A percentile compares a stretch with the other conserved stretches of the same genome.
phyloP scores from a whole-genome alignment of 164 flowering plant species.

The Vitis amurensis region DNA sequence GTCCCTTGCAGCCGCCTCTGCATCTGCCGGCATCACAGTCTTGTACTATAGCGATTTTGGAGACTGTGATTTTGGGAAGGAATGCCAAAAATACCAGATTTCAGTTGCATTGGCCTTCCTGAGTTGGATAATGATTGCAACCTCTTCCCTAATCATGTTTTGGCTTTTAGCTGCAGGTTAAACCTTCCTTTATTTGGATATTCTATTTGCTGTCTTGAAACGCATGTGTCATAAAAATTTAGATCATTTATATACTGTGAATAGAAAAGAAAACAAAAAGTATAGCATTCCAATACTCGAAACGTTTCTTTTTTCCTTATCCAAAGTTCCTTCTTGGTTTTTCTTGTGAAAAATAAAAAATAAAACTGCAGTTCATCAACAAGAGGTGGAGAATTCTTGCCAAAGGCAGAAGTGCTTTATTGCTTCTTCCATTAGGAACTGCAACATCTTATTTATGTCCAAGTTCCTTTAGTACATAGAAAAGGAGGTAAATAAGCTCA shows the following conservation, averaged over 20 bases:
- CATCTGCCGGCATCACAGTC: conserved; percentile 64
- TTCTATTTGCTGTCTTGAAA: background rate
- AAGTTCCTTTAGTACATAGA: no score
- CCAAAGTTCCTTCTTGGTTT: background rate
- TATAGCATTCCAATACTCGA: background rate
- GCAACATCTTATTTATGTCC: no score
- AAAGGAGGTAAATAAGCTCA: no score
- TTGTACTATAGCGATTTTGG: conserved; percentile 56
- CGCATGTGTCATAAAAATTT: background rate
- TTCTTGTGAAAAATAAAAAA: no score
- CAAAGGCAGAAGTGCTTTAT: no score
- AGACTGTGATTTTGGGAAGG: conserved; percentile 37
- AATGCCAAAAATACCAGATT: conserved; percentile 59
- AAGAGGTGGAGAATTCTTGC: no score
- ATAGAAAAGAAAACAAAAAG: background rate
- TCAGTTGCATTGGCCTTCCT: conserved; percentile 59
- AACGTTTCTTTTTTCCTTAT: background rate
- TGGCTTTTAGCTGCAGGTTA: conserved; percentile 70
- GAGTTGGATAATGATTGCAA: conserved; percentile 59
- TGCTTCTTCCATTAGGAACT: no score
- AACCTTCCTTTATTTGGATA: conserved; percentile 9
- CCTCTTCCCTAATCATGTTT: conserved; percentile 69
- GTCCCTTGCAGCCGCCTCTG: conserved; percentile 74
- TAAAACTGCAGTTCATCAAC: no score
- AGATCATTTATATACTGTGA: background rate